These are phyloP conservation scores for Podospora conica DNA, from an alignment of 495 filamentous ascomycete genomes.

Conservation along the genomic window DNA sequence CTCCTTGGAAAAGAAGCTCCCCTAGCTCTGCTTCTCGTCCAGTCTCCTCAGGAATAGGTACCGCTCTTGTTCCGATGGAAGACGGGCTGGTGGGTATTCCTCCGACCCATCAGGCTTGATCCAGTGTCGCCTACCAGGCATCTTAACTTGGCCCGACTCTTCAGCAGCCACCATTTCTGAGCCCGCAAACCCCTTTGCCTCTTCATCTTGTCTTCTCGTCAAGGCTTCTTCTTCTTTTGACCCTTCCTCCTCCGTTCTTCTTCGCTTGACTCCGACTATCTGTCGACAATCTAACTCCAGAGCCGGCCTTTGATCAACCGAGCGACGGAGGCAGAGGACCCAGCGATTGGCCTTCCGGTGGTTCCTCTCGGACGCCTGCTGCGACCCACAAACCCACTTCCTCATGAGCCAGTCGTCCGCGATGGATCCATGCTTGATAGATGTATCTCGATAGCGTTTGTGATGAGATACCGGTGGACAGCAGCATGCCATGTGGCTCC, in stretches of 20 bases:
- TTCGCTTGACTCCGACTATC: neutral
- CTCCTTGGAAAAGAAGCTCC: too few species aligned
- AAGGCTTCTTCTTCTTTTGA: neutral
- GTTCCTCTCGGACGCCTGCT: neutral
- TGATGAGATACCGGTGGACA: neutral
- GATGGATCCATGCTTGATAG: neutral
- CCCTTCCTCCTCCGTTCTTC: neutral
- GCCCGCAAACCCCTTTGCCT: neutral
- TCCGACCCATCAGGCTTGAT: neutral
- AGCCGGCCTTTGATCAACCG: neutral
- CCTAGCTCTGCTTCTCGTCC: neutral
- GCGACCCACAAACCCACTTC: neutral
- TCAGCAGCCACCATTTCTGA: neutral
- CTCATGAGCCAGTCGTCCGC: neutral
- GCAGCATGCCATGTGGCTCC: neutral
- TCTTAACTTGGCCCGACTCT: neutral
- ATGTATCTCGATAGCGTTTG: neutral
- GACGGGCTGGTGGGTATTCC: neutral
- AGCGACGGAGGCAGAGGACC: neutral
- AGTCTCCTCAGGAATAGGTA: too few species aligned
- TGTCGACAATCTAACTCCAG: neutral
- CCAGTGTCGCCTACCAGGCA: too few species aligned
- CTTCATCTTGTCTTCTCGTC: neutral
- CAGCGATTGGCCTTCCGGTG: neutral
- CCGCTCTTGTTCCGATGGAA: too few species aligned